These are phyloP conservation scores for Pisolithus albus DNA, from an alignment of 768 basidiomycete genomes.

Conservation along the genomic window DNA sequence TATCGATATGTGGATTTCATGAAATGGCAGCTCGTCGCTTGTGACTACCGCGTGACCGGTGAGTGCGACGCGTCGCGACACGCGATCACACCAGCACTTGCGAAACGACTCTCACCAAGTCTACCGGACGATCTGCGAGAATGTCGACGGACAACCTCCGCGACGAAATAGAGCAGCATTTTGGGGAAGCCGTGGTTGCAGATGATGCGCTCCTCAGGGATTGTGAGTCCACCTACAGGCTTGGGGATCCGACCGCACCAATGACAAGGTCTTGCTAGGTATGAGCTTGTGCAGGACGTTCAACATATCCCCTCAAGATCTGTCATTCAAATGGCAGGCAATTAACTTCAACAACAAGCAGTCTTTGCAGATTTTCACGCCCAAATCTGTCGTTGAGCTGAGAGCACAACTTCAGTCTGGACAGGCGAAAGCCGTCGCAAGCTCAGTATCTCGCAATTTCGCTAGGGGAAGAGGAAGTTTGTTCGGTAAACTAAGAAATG, in stretches of 20 bases:
- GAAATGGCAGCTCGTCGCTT: background rate
- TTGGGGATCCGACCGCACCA: background rate
- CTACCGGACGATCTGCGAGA: no score
- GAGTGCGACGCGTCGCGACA: background rate
- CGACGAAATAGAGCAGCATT: conserved; percentile 18
- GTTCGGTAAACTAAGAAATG: background rate
- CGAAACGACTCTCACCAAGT: background rate
- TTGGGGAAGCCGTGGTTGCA: conserved; percentile 22
- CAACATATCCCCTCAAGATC: conserved; percentile 42
- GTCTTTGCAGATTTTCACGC: conserved; percentile 41
- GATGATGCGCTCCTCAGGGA: conserved; percentile 45
- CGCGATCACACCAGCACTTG: no score
- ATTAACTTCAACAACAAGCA: conserved; percentile 23
- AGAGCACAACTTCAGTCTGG: conserved; percentile 41
- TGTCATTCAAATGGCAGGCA: conserved; percentile 70
- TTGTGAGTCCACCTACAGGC: conserved; percentile 34
- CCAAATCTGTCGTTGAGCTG: conserved; percentile 39
- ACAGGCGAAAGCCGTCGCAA: conserved; percentile 15
- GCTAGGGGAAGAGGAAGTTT: conserved; percentile 9
- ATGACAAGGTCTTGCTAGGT: conserved; percentile 36
- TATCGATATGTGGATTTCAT: background rate
- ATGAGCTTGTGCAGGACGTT: conserved; percentile 58
- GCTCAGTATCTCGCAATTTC: conserved; percentile 25
- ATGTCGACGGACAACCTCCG: conserved; percentile 20
- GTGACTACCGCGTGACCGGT: background rate